Percentiles rank a stretch among this genome's conserved stretches.
phyloP scores from a whole-genome alignment of 164 flowering plant genomes.

The Platanus orientalis region DNA sequence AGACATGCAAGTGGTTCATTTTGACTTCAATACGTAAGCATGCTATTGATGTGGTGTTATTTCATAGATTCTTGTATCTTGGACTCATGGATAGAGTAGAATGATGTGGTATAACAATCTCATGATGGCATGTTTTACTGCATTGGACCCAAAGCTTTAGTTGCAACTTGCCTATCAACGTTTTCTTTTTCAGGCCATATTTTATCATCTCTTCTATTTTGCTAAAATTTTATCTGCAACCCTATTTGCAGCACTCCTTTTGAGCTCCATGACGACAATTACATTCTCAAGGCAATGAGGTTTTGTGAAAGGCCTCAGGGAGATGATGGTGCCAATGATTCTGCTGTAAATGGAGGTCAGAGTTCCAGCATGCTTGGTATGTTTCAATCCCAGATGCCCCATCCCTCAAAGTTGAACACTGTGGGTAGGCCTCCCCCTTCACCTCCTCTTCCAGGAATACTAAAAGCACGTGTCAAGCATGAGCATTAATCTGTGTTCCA shows the following conservation, averaged over 20 bases:
- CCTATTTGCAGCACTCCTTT: slow-evolving; percentile 83
- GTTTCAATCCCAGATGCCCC: slow-evolving; percentile 38
- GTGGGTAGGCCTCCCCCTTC: slow-evolving; percentile 50
- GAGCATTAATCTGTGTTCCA: slow-evolving; percentile 36
- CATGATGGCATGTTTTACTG: no score
- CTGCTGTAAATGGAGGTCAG: slow-evolving; percentile 44
- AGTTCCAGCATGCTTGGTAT: slow-evolving; percentile 48
- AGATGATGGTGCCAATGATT: slow-evolving; percentile 27
- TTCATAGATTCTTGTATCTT: neutral
- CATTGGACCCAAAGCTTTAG: neutral
- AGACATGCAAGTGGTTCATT: slow-evolving; percentile 98
- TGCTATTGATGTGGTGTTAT: neutral
- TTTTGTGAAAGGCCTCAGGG: slow-evolving; percentile 39
- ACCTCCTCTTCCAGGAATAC: slow-evolving; percentile 79
- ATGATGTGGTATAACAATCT: neutral
- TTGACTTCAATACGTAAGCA: slow-evolving; percentile 85
- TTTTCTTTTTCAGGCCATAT: neutral
- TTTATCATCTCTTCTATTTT: neutral
- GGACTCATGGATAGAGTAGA: no score
- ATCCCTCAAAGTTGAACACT: slow-evolving; percentile 32
- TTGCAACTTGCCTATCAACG: neutral
- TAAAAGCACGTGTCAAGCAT: slow-evolving; percentile 76
- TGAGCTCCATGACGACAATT: slow-evolving; percentile 96
- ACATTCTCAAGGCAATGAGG: slow-evolving; percentile 91
- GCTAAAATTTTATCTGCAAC: neutral